Base-by-base conservation (phyloP, 2,329 filamentous ascomycete genomes). In the Rhinocladiella similis region DNA sequence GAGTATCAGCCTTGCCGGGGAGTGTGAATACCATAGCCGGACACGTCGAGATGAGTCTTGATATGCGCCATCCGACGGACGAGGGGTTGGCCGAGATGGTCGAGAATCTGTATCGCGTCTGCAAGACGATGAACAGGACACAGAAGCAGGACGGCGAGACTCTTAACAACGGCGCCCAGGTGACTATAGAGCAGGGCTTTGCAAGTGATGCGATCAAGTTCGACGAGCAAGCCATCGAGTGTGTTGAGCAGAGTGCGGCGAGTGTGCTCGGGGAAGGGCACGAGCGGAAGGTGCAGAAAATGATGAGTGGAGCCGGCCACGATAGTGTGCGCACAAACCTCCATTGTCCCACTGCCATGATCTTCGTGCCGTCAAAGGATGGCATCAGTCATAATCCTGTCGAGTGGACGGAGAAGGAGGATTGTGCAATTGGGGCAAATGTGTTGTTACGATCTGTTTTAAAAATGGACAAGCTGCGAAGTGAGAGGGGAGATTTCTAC, bases 11-110 rank as follows among this genome's bases (percentile, higher is more conserved):
- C 6, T 80, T 79, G 46, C 87, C 88, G 0, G 86, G 87, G 3
- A 86, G 81, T 58, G 88, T 87, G 14, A 91, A 91, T 70, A 91
- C 88, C 0, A 85, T 91, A 0, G 86, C 88, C 0, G 86, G 86
- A 0, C 71, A 75, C 27, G 88, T 90, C n/a, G 59, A 46, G 47
- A 55, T 66, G 54, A 63, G 57, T 22, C 48, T 66, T 9, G 64
- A 66, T 36, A 51, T 65, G 10, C 47, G 64, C 42, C 59, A 64
- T 49, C 60, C 56, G 5, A 38, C 41, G 2, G 62, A 66, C 38
- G 38, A 56, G 5, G 60, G 41, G 13, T 33, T 64, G 16, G 36
- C 33, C n/a, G 35, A 51, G 39, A 59, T 64, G 50, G 52, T 56
- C 18, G 42, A 56, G 13, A 54, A 47, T 43, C 14, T 59, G 38